These are phyloP conservation scores for Cerrena zonata DNA, from an alignment of 1,284 basidiomycete species.

Conservation along the genomic window DNA sequence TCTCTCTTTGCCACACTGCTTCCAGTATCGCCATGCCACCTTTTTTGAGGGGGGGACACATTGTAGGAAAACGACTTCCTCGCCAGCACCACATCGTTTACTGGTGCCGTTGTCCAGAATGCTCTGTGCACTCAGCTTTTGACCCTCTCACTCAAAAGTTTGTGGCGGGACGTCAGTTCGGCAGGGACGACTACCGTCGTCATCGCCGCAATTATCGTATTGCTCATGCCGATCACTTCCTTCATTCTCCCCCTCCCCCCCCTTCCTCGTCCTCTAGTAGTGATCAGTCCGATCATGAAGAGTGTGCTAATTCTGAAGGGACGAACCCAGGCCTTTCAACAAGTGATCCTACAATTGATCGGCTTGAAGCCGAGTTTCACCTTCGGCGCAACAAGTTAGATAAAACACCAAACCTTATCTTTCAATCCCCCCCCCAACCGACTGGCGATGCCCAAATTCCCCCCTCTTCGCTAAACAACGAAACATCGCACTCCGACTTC, in stretches of 20 bases:
- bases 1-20: no score
- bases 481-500: not conserved
- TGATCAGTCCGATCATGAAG: no score
- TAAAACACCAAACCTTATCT: not conserved
- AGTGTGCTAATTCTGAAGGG: no score
- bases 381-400: not conserved
- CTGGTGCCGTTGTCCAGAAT: not conserved
- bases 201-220: not conserved
- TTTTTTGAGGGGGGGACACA: not conserved
- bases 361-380: not conserved
- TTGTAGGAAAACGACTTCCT: not conserved
- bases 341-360: no score
- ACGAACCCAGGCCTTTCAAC: no score
- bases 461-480: not conserved
- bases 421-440: not conserved
- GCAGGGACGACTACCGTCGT: not conserved
- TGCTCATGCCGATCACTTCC: no score
- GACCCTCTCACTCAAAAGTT: not conserved
- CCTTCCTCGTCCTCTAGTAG: no score
- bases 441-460: not conserved
- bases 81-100: not conserved
- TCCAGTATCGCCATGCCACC: not conserved
- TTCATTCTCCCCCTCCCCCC: no score
- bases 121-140: not conserved
- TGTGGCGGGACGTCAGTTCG: not conserved